Conservation (phyloP, 148 eudicot species). For the Talinum fruticosum region DNA sequence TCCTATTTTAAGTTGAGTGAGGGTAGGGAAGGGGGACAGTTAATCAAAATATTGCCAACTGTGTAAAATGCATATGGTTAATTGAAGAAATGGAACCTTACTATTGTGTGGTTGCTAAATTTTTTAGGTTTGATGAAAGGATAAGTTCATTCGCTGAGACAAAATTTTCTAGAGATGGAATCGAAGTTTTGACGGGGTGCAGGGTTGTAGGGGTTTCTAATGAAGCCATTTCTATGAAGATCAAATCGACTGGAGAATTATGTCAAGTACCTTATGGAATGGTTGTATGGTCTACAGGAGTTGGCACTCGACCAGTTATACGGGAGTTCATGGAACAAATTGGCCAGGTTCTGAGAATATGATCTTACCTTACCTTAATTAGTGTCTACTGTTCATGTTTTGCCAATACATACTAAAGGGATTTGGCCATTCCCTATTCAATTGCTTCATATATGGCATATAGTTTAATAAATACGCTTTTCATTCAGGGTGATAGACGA, state of each 20-base stretch:
- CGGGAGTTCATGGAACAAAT: slow-evolving; percentile 66
- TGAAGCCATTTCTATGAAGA: slow-evolving; percentile 40
- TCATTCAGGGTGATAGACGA: slow-evolving; percentile 52
- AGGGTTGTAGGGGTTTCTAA: slow-evolving; percentile 53
- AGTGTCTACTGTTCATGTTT: too few relatives aligned
- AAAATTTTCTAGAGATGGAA: slow-evolving; percentile 73
- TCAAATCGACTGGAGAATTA: slow-evolving; percentile 46
- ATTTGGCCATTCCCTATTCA: not conserved
- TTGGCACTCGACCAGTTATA: slow-evolving; percentile 69
- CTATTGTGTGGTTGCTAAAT: not conserved
- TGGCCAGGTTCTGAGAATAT: slow-evolving; percentile 51
- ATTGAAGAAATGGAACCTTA: not conserved
- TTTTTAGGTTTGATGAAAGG: slow-evolving; percentile 69
- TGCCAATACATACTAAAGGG: not conserved
- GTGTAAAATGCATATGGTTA: not conserved
- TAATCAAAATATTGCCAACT: not conserved
- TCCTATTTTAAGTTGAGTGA: not conserved
- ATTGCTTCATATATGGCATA: not conserved
- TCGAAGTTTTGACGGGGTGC: slow-evolving; percentile 59
- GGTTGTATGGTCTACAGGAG: slow-evolving; percentile 76
- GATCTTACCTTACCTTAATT: not conserved
- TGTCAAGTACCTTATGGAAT: slow-evolving; percentile 54
- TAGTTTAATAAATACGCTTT: slow-evolving; percentile 9
- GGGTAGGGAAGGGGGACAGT: not conserved
- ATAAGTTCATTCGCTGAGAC: slow-evolving; percentile 69